Evolutionary conservation across 345 rosid species (phyloP).

Genomic region (Eucalyptus decipiens): DNA sequence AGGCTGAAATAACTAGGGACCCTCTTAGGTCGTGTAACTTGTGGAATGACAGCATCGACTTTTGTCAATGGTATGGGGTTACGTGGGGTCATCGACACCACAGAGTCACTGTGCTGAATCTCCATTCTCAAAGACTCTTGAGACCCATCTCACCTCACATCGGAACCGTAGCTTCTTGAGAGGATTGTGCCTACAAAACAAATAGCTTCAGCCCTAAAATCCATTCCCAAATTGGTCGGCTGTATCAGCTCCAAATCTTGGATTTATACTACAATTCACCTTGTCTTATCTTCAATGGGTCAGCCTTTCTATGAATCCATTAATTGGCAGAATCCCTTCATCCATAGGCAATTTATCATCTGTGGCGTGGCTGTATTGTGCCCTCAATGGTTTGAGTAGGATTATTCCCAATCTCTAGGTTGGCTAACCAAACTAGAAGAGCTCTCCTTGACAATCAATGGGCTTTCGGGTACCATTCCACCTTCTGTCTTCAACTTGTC

Average conservation of each 20-base stretch:
- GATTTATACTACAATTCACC: not conserved
- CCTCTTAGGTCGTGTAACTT: not conserved
- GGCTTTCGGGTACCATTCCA: conserved; percentile 4
- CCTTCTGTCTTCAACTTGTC: conserved; percentile 13
- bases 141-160: not conserved
- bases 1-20: not conserved
- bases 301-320: not conserved
- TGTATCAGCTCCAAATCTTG: not conserved
- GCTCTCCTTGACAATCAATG: not conserved
- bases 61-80: not conserved
- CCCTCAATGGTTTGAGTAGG: not conserved
- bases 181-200: not conserved
- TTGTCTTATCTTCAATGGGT: not conserved
- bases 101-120: not conserved
- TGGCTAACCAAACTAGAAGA: not conserved
- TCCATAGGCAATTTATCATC: not conserved
- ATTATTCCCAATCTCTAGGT: not conserved
- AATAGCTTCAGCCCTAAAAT: not conserved
- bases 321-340: not conserved
- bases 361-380: not conserved
- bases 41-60: not conserved
- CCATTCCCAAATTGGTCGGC: not conserved
- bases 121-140: not conserved
- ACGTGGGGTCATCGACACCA: not conserved
- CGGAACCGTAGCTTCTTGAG: not conserved